A percentile compares a stretch with the other conserved stretches of the same genome.
Conservation (phyloP, 306 rosid species). For the Urtica urens region DNA sequence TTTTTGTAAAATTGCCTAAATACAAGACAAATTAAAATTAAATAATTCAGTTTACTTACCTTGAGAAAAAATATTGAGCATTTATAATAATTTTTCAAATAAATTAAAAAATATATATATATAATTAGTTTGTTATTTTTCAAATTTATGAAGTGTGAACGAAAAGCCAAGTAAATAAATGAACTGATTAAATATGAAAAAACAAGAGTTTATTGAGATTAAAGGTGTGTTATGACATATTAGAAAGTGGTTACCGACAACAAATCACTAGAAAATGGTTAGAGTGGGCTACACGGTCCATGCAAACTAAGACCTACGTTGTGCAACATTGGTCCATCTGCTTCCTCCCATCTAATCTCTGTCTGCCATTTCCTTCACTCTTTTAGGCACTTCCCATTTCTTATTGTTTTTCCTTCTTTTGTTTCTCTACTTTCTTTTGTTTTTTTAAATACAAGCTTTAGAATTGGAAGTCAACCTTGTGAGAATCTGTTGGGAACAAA, state of each 20-base stretch:
- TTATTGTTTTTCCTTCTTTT: neutral
- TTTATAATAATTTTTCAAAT: no score
- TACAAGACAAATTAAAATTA: no score
- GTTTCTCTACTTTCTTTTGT: neutral
- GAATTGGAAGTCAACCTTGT: conserved; percentile 9
- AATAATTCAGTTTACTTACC: no score
- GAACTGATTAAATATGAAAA: conserved; percentile 7
- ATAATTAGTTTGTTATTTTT: neutral
- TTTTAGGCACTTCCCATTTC: conserved; percentile 6
- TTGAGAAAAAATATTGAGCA: no score
- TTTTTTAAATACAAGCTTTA: conserved; percentile 10
- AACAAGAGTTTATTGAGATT: neutral
- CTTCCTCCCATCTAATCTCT: conserved; percentile 25
- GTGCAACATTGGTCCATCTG: conserved; percentile 42
- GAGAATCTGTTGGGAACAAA: conserved; percentile 9
- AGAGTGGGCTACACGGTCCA: conserved; percentile 42
- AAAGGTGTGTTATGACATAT: neutral
- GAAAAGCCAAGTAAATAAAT: neutral
- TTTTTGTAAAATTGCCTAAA: no score
- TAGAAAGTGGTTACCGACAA: conserved; percentile 41
- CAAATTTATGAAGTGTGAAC: neutral
- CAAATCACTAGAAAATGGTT: conserved; percentile 40
- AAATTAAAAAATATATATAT: no score
- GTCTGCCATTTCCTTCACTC: conserved; percentile 42
- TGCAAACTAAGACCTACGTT: conserved; percentile 17